Conservation (phyloP, 768 basidiomycete genomes). For the Pisolithus marmoratus region DNA sequence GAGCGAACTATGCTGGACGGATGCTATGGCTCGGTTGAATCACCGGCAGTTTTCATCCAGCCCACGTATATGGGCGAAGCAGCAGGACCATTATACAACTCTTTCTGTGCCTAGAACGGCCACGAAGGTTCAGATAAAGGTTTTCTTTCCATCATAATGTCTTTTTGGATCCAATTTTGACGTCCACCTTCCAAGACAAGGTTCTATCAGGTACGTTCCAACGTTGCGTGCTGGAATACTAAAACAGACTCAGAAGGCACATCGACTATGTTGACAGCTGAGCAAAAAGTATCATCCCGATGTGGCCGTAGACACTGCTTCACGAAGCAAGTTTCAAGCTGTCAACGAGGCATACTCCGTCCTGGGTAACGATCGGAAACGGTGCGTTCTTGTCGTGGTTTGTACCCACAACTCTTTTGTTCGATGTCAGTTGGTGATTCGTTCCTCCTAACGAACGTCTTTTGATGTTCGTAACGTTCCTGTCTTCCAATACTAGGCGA, state of each 20-base stretch:
- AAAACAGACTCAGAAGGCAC: background rate
- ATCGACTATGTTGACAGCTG: conserved; percentile 25
- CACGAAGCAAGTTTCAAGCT: conserved; percentile 37
- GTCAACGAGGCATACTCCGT: conserved; percentile 45
- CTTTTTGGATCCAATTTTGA: conserved; percentile 1
- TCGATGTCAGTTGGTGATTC: background rate
- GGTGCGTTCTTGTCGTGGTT: conserved; percentile 22
- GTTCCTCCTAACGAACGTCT: too few relatives aligned
- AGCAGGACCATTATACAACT: conserved; percentile 22
- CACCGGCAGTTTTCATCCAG: conserved; percentile 18
- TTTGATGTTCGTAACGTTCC: background rate
- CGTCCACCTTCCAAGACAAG: conserved; percentile 14
- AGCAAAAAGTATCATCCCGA: conserved; percentile 48
- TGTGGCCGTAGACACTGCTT: conserved; percentile 31
- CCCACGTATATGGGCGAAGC: conserved; percentile 5
- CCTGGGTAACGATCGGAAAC: conserved; percentile 40
- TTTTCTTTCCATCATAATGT: background rate
- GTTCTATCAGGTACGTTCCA: conserved; percentile 24
- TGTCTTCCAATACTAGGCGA: conserved; percentile 16
- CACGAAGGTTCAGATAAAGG: conserved; percentile 30
- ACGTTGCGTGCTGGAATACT: background rate
- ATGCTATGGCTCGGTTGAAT: background rate
- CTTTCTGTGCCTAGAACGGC: conserved; percentile 23
- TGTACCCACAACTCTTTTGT: background rate
- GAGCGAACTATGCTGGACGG: background rate